Evolutionary conservation across 1,284 basidiomycete genomes (phyloP).

Genomic region (Papiliotrema flavescens): DNA sequence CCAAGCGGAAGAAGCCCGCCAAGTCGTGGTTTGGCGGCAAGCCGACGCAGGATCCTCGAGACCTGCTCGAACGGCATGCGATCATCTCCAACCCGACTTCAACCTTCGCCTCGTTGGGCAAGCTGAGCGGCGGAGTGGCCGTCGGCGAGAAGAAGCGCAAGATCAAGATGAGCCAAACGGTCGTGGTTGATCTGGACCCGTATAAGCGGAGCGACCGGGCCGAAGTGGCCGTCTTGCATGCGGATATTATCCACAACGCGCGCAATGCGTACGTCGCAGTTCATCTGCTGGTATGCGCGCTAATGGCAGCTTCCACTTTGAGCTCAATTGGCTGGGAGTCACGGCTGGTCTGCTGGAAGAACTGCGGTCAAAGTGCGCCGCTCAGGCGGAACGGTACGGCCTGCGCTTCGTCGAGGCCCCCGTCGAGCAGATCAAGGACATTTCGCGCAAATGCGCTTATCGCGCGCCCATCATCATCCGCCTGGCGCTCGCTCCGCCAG

Average conservation of each 20-base stretch:
- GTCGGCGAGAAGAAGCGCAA: constrained; percentile 58
- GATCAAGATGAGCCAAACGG: constrained; percentile 72
- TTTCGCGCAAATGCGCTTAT: constrained; percentile 76
- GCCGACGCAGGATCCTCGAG: constrained; percentile 14
- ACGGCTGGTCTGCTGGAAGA: constrained; percentile 96
- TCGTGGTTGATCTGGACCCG: constrained; percentile 81
- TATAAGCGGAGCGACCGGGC: constrained; percentile 77
- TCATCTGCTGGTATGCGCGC: background rate
- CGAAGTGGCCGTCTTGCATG: constrained; percentile 79
- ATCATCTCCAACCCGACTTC: constrained; percentile 15
- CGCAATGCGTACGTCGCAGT: constrained; percentile 58
- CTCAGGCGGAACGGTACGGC: constrained; percentile 83
- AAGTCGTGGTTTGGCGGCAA: constrained; percentile 36
- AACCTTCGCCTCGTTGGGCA: constrained; percentile 8
- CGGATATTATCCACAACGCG: constrained; percentile 89
- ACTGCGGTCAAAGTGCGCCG: constrained; percentile 75
- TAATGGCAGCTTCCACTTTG: constrained; percentile 69
- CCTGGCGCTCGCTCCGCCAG: constrained; percentile 67
- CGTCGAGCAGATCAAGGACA: constrained; percentile 76
- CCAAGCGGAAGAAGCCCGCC: constrained; percentile 21
- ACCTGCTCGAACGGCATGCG: constrained; percentile 21
- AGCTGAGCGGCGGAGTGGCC: constrained; percentile 1
- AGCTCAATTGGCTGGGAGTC: constrained; percentile 95
- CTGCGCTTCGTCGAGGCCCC: constrained; percentile 89
- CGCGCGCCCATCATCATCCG: constrained; percentile 80